phyloP scores from a whole-genome alignment of 2,329 filamentous ascomycete species.

The Epichloe elymi region DNA sequence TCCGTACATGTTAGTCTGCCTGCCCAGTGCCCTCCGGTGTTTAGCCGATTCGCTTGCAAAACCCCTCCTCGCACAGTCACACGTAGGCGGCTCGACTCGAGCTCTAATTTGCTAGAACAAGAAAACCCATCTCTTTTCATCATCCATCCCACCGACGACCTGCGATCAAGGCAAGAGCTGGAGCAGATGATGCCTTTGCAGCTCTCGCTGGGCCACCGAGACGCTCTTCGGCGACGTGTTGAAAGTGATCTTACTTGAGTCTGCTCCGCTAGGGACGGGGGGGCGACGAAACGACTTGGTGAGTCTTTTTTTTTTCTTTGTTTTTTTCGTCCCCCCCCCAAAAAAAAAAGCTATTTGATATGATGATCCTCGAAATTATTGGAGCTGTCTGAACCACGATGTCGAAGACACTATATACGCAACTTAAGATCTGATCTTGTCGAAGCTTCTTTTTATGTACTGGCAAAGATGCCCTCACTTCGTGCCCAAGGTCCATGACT shows the following conservation, averaged over 20 bases:
- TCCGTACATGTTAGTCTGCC: background rate
- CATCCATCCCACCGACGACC: background rate
- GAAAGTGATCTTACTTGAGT: slow-evolving; percentile 1
- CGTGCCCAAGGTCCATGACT: background rate
- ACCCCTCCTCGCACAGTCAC: background rate
- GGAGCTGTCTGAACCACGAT: slow-evolving; percentile 62
- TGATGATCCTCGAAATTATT: slow-evolving; percentile 44
- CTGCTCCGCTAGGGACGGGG: background rate
- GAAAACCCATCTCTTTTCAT: background rate
- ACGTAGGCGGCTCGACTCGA: background rate
- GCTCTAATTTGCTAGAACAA: background rate
- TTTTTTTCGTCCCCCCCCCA: background rate
- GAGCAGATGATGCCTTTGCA: slow-evolving; percentile 5
- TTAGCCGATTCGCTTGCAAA: slow-evolving; percentile 1
- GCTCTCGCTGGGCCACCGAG: slow-evolving; percentile 1
- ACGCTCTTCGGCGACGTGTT: slow-evolving; percentile 5
- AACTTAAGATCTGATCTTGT: slow-evolving; percentile 20
- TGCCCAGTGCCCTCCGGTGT: background rate
- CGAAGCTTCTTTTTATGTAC: background rate
- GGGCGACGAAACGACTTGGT: background rate
- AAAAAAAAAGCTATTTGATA: slow-evolving; percentile 7
- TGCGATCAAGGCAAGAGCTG: background rate
- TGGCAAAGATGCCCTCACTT: background rate
- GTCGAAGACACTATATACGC: slow-evolving; percentile 50
- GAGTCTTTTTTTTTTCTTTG: background rate